Conservation (phyloP, 2,329 filamentous ascomycete genomes). For the Penicillium sp. region DNA sequence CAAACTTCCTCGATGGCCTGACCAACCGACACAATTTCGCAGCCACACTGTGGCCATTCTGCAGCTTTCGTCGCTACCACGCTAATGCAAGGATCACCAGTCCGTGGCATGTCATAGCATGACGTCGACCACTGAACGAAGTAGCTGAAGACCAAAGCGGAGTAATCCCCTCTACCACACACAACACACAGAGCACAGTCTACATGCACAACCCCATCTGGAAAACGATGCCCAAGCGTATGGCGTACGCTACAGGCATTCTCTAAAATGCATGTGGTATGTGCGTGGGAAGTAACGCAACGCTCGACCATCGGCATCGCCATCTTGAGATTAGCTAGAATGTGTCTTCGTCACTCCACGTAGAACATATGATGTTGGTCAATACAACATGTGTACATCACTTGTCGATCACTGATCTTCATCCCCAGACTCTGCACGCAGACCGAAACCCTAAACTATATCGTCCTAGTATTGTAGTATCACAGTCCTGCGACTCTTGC, state of each 20-base stretch:
- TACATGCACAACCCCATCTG: not conserved
- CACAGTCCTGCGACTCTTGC: not conserved
- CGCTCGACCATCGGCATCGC: not conserved
- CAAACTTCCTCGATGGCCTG: not conserved
- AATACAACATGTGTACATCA: no score
- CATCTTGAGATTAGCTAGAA: not conserved
- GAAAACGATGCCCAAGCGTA: no score
- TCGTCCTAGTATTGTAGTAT: not conserved
- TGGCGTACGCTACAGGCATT: no score
- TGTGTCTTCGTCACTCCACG: no score
- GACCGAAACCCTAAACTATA: not conserved
- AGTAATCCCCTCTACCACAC: not conserved
- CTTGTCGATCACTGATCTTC: constrained; percentile 1
- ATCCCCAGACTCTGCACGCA: constrained; percentile 6
- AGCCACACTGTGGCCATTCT: constrained; percentile 1
- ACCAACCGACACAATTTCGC: not conserved
- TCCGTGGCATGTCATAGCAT: constrained; percentile 8
- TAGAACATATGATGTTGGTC: not conserved
- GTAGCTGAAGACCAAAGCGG: not conserved
- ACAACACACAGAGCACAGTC: not conserved
- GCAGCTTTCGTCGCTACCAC: not conserved
- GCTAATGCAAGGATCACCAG: constrained; percentile 12
- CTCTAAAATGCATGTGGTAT: not conserved
- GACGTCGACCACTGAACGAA: not conserved
- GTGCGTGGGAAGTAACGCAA: not conserved